These are phyloP conservation scores for Xerocomus nothofagi DNA, from an alignment of 1,284 basidiomycete species.

Conservation along the genomic window DNA sequence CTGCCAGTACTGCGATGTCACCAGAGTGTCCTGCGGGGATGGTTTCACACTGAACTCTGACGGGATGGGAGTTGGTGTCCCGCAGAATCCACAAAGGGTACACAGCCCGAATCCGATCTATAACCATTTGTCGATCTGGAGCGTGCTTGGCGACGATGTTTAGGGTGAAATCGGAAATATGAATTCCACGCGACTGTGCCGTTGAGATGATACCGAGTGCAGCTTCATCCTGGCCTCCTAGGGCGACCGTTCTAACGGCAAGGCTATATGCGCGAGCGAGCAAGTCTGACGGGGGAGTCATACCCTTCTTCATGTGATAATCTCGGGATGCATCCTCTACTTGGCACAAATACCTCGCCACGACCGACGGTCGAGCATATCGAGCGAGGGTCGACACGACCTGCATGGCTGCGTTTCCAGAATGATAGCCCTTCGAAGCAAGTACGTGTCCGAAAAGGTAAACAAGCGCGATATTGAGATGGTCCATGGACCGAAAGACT, in stretches of 20 bases:
- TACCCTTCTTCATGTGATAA: constrained; percentile 7
- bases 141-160: constrained; percentile 20
- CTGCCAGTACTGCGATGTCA: constrained; percentile 15
- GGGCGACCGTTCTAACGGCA: constrained; percentile 23
- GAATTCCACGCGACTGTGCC: constrained; percentile 19
- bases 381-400: constrained; percentile 27
- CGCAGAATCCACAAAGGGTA: constrained; percentile 17
- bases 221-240: constrained; percentile 20
- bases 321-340: constrained; percentile 17
- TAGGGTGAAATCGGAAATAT: constrained; percentile 30
- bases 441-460: constrained; percentile 29
- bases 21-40: background rate
- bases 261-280: constrained; percentile 22
- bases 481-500: constrained; percentile 29
- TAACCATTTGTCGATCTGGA: constrained; percentile 7
- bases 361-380: constrained; percentile 19
- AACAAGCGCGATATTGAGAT: constrained; percentile 30
- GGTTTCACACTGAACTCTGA: background rate
- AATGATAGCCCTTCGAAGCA: constrained; percentile 30
- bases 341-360: constrained; percentile 24
- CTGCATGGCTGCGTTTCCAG: constrained; percentile 17
- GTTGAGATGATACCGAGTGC: constrained; percentile 21
- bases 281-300: constrained; percentile 1
- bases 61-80: background rate
- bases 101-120: constrained; percentile 13